Evolutionary conservation across 1,284 basidiomycete genomes (phyloP), one percentile per base, ranked within the genome.

Genomic region (Neonothopanus nambi): DNA sequence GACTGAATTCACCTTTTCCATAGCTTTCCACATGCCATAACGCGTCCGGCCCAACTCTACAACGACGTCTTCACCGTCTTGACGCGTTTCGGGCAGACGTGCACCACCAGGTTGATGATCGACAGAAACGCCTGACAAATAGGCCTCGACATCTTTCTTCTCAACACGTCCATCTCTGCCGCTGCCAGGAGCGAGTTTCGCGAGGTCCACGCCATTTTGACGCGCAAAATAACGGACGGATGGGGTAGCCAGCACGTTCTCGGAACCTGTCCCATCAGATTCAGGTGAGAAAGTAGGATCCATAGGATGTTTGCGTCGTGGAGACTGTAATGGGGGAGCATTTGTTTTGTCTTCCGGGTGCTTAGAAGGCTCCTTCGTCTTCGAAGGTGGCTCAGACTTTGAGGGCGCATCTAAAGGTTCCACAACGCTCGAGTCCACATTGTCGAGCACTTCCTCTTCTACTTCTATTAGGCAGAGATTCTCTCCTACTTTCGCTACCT

Each of bases 11-110:
- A 84, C 89, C 79, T 87, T 88, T 18, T 78, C 81, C 89, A 94
- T 93, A 1, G 89, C 89, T 61, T 89, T 89, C 82, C 84, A 94
- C 91, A 94, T 94, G 36, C 84, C 85, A 66, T 86, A 84, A 54
- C 92, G 76, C 8, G 90, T 93, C 59, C 91, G 76, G 15, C 87
- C 88, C 49, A 93, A 76, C 54, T 91, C 88, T 3, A 93, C 80
- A 1, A 85, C 73, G 11, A 78, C 70, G 42, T 86, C 82, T 35
- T 75, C 65, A 13, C 62, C 68, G 11, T 52, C 44, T 20, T 9
- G 30, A 33, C n/a, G 44, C 30, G 40, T 35, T 49, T 38, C 28
- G 5, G 13, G 58, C 61, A 7, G 41, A 48, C 11, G 40, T 23
- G 51, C 46, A 13, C 58, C 58, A 38, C 57, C 41, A 35, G 45